Evolutionary conservation across 129 eudicot species (phyloP), one percentile per base, ranked within the genome.

Genomic region (Saussurea involucrata): DNA sequence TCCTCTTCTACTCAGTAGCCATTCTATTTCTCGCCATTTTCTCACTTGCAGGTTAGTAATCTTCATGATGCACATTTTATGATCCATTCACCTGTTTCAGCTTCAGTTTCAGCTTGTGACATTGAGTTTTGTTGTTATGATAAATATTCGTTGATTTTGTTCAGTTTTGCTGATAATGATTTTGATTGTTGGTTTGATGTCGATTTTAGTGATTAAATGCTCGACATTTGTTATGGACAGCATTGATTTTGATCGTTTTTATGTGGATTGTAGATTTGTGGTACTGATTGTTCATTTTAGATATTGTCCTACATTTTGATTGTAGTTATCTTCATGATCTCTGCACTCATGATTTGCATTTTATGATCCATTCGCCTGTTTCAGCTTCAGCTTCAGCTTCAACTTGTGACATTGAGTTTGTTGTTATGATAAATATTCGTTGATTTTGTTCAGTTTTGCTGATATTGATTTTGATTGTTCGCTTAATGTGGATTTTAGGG

Each of bases 11-110:
- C 24, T 72, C 68, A 28, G 21, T 77, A 63, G 28, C 69, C n/a
- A 12, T 84, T 55, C 13, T 83, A 65, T 8, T 86, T 1, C 57
- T 86, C 72, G 60, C 75, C 58, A 31, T 84, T 71, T n/a, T 79
- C 71, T 65, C 89, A 37, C 28, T 78, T 72, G 63, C 86, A 58
- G 92, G 92, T 88, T 5, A 70, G 6, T 21, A 27, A 25, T 66
- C 58, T 69, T 69, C 34, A 2, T 28, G n/a, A 29, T 22, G 20
- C 28, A 4, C 2, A 4, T 42, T 18, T 24, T 33, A 69, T 49
- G 44, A 36, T 78, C 1, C 8, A 15, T 17, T 34, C 15, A 21
- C 22, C 13, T 4, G 8, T 15, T 5, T 5, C 1, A 46, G 11
- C 27, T 18, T 9, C 27, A 12, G 53, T 60, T 60, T 60, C 55